These are phyloP conservation scores for Apiospora phragmitis DNA, from an alignment of 2,329 filamentous ascomycete species.

Conservation along the genomic window DNA sequence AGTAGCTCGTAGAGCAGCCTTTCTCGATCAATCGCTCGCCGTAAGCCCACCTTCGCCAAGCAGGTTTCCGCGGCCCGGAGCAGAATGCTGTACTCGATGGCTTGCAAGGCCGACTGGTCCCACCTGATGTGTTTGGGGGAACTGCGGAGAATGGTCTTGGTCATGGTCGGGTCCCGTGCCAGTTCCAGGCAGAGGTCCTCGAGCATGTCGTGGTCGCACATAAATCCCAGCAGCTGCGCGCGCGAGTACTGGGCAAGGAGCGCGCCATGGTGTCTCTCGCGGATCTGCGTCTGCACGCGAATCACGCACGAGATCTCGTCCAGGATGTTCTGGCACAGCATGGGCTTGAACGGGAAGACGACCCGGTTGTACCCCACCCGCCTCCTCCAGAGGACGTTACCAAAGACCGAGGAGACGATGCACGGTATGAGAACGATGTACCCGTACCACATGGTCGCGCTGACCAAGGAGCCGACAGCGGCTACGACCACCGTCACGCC, in stretches of 20 bases:
- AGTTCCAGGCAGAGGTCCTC: neutral
- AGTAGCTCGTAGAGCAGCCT: constrained; percentile 9
- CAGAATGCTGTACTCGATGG: neutral
- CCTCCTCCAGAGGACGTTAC: constrained; percentile 50
- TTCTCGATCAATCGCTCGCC: constrained; percentile 6
- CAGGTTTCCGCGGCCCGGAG: neutral
- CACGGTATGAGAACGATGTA: constrained; percentile 53
- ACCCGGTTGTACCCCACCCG: constrained; percentile 47
- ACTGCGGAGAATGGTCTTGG: neutral
- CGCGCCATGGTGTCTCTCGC: neutral
- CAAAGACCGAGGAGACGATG: constrained; percentile 44
- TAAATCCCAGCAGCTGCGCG: neutral
- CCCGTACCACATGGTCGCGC: constrained; percentile 51
- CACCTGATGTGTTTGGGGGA: neutral
- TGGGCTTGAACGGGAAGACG: constrained; percentile 21
- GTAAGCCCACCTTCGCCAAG: neutral
- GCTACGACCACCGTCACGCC: constrained; percentile 47
- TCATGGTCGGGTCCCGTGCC: neutral
- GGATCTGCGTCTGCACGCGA: neutral
- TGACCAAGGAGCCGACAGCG: constrained; percentile 50
- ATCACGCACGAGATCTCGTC: neutral
- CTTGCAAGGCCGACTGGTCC: neutral
- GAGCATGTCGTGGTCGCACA: constrained; percentile 1
- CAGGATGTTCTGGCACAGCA: neutral
- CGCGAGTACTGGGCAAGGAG: neutral